Evolutionary conservation across 768 basidiomycete genomes (phyloP), one percentile per base, ranked within the genome.

Genomic region (Tylopilus plumbeoviolaceoides): DNA sequence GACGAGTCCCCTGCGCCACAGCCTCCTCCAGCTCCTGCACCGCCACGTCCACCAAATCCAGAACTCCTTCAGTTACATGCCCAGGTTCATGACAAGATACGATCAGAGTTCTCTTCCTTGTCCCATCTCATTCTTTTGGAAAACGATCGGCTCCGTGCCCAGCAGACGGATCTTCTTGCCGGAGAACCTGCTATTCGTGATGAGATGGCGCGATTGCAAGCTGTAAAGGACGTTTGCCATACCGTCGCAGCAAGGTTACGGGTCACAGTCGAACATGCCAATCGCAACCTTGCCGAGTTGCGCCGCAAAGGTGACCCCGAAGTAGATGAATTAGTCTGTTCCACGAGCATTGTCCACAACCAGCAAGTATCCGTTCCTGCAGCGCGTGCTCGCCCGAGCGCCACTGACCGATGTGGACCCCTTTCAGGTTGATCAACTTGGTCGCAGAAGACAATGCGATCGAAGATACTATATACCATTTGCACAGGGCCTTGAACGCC

Each of bases 361-460:
- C 97, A 99, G 97, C 97, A 51, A 57, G 62, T 60, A 17, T 30
- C 56, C 21, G 6, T 44, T 50, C 43, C 15, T 39, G 4, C 23
- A 43, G 30, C 31, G 18, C 25, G 5, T 18, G 9, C 47, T 46
- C 18, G 14, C 31, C 9, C 44, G 40, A 44, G n/a, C 21, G 36
- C 18, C 25, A 38, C 67, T 70, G 36, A 67, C 58, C 46, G 50
- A 23, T 39, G 18, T 51, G 17, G 6, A 9, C 12, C n/a, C 12
- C n/a, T 21, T 30, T 45, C 65, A 98, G 95, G 72, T 75, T 99
- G 21, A 85, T 98, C 60, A 91, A 98, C 66, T 78, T 98, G 27
- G 87, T 98, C n/a, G 95, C 97, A n/a, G 97, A 99, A 70, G 97
- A 98, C 70, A 94, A 93, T 63, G 93, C 95, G 1, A 94, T 98